Percentiles rank a stretch among this genome's conserved stretches.
Conservation (phyloP, 2,329 filamentous ascomycete species). For the Penicillium sp. region DNA sequence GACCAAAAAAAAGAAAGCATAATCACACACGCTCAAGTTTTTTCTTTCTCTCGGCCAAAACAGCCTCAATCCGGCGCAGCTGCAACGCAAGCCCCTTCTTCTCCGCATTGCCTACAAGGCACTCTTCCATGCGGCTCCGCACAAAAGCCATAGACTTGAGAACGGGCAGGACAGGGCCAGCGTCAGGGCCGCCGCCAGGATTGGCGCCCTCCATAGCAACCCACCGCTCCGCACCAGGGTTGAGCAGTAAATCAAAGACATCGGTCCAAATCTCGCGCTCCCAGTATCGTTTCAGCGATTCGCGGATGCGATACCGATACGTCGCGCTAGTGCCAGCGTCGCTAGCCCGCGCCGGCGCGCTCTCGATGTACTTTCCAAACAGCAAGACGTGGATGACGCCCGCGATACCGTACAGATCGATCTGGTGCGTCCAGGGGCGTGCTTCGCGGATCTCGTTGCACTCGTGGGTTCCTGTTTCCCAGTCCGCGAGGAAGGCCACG, state of each 20-base stretch:
- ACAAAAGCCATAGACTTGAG: conserved; percentile 67
- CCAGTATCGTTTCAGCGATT: conserved; percentile 92
- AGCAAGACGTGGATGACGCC: conserved; percentile 85
- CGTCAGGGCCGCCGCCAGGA: conserved; percentile 1
- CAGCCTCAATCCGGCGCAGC: conserved; percentile 65
- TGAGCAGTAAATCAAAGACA: conserved; percentile 82
- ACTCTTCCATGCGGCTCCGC: conserved; percentile 78
- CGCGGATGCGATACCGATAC: conserved; percentile 71
- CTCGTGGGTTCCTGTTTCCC: conserved; percentile 84
- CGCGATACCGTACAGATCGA: conserved; percentile 92
- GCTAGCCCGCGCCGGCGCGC: conserved; percentile 45
- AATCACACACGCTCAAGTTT: conserved; percentile 29
- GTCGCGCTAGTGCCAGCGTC: conserved; percentile 10
- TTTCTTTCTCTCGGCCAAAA: conserved; percentile 60
- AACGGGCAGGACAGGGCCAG: conserved; percentile 65
- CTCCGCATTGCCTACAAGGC: conserved; percentile 80
- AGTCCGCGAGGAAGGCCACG: conserved; percentile 91
- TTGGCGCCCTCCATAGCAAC: conserved; percentile 57
- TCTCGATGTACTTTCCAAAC: conserved; percentile 95
- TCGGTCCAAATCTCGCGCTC: conserved; percentile 87
- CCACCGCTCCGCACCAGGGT: conserved; percentile 64
- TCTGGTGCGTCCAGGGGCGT: conserved; percentile 94
- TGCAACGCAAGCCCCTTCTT: conserved; percentile 65
- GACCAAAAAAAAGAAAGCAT: background rate
- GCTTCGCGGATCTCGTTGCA: conserved; percentile 95